Conservation (phyloP, 768 basidiomycete species). For the Rhizopogon roseolus region DNA sequence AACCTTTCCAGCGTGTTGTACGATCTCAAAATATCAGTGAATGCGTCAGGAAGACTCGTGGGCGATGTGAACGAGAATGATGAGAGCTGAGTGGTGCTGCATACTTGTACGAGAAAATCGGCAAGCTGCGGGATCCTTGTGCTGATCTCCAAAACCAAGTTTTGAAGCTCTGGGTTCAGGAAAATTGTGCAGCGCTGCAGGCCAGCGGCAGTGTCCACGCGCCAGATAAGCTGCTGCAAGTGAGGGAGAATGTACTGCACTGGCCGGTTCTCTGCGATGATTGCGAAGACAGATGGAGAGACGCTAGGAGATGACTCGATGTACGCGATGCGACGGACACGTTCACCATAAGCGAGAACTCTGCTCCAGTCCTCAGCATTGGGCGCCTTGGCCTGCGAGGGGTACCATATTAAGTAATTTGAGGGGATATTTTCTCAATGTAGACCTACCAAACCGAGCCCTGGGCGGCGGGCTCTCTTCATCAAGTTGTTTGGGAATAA, state of each 20-base stretch:
- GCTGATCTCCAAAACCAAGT: slow-evolving; percentile 57
- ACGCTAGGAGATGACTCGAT: slow-evolving; percentile 63
- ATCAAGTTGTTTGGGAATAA: slow-evolving; percentile 65
- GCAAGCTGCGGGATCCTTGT: slow-evolving; percentile 54
- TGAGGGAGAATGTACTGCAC: slow-evolving; percentile 62
- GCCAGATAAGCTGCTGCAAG: slow-evolving; percentile 68
- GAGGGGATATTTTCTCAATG: background rate
- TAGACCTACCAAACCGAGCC: slow-evolving; percentile 66
- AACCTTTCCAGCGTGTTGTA: slow-evolving; percentile 61
- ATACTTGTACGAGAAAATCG: slow-evolving; percentile 60
- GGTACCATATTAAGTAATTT: slow-evolving; percentile 2
- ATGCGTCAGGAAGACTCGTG: slow-evolving; percentile 63
- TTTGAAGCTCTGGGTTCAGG: slow-evolving; percentile 58
- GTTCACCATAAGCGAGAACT: slow-evolving; percentile 61
- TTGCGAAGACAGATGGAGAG: slow-evolving; percentile 59
- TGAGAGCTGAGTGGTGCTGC: slow-evolving; percentile 57
- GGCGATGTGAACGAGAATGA: slow-evolving; percentile 68
- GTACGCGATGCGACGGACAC: slow-evolving; percentile 65
- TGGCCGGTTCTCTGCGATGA: slow-evolving; percentile 62
- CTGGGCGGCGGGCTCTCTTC: slow-evolving; percentile 68
- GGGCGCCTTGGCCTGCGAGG: slow-evolving; percentile 50
- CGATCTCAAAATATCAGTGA: slow-evolving; percentile 58
- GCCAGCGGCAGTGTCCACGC: slow-evolving; percentile 59
- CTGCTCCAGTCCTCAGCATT: slow-evolving; percentile 64
- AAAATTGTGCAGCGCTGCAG: slow-evolving; percentile 64